phyloP scores from a whole-genome alignment of 805 yeast genomes.

The Pichia manshurica region DNA sequence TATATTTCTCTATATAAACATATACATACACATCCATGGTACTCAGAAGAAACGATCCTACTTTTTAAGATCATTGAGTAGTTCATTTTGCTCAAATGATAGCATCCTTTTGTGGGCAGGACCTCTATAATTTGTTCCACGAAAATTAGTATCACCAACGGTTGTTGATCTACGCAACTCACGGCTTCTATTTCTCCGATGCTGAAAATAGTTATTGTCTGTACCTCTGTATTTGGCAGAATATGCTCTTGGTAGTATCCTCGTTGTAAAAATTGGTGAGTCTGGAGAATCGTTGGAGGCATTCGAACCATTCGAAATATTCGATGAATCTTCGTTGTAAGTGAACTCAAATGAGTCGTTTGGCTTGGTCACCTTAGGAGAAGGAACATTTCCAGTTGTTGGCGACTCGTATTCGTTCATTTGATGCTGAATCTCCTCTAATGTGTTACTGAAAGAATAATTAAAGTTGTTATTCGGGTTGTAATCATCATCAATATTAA shows the following conservation, averaged over 20 bases:
- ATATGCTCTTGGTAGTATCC: not conserved
- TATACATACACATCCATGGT: no score
- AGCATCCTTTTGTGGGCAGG: conserved; percentile 30
- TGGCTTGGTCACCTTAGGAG: not conserved
- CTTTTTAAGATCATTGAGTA: conserved; percentile 40
- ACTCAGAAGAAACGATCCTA: no score
- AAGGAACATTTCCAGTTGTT: not conserved
- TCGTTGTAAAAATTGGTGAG: not conserved
- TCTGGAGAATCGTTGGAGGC: not conserved
- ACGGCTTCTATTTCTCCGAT: not conserved
- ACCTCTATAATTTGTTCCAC: not conserved
- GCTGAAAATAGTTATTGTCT: not conserved
- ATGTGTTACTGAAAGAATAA: conserved; percentile 28
- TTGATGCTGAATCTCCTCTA: conserved; percentile 31
- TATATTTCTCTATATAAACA: no score
- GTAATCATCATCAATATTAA: conserved; percentile 25
- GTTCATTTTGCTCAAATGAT: conserved; percentile 49
- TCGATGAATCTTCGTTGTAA: not conserved
- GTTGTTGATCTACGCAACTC: not conserved
- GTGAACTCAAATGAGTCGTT: not conserved
- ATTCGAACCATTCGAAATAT: not conserved
- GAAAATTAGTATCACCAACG: not conserved
- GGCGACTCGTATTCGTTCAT: conserved; percentile 14
- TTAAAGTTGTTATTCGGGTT: conserved; percentile 29
- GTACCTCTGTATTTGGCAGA: not conserved